Evolutionary conservation across 495 filamentous ascomycete species (phyloP).

Genomic region (Staphylotrichum tortipilum): DNA sequence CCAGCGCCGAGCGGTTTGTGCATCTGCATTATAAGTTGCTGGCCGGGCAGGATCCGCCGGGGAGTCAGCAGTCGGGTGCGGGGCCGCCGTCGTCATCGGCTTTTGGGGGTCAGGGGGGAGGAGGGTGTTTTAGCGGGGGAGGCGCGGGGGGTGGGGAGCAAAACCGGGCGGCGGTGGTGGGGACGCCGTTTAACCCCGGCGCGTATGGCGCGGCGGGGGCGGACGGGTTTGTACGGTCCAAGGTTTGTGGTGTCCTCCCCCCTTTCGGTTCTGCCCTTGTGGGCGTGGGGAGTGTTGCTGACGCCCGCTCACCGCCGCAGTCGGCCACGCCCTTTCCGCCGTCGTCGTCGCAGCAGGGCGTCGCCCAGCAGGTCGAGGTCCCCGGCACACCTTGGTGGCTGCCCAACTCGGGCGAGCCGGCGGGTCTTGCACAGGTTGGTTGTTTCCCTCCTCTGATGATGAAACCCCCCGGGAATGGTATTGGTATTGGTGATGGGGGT

Average conservation of each 20-base stretch:
- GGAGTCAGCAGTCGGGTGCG: constrained; percentile 13
- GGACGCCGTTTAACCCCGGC: not conserved
- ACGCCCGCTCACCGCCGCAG: constrained; percentile 8
- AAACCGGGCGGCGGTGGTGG: not conserved
- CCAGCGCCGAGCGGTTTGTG: constrained; percentile 32
- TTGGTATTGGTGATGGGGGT: too few species aligned
- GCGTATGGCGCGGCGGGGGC: not conserved
- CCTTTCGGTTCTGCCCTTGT: too few species aligned
- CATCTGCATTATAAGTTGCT: constrained; percentile 34
- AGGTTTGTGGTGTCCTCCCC: constrained; percentile 12
- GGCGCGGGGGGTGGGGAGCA: not conserved
- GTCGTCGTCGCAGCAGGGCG: constrained; percentile 4
- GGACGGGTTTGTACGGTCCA: constrained; percentile 18
- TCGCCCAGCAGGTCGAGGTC: constrained; percentile 12
- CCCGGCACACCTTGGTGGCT: constrained; percentile 27
- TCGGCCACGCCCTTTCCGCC: constrained; percentile 23
- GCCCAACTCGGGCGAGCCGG: constrained; percentile 16
- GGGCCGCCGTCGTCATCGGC: not conserved
- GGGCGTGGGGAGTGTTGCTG: too few species aligned
- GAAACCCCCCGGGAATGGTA: too few species aligned
- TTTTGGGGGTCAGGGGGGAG: not conserved
- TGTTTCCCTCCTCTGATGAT: not conserved
- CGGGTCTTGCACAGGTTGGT: constrained; percentile 15
- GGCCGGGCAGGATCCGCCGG: constrained; percentile 31
- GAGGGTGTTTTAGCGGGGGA: not conserved